Base-by-base conservation (phyloP, 441 rosid genomes). In the Sinapis alba region DNA sequence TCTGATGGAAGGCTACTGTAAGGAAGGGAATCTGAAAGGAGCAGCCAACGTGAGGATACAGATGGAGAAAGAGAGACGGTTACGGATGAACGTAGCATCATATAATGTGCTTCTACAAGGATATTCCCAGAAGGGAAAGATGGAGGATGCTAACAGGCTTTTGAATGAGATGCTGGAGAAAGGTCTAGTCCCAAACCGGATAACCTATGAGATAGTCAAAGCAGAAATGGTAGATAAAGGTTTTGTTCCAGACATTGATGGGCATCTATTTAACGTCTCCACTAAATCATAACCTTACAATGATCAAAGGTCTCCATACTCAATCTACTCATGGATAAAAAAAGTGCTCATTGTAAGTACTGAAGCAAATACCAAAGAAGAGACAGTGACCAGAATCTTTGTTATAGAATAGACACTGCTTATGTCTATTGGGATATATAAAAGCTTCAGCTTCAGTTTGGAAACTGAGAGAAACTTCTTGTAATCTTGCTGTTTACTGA, bases 121-220 rank as follows among this genome's bases (percentile, higher is more conserved):
- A 27, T 85, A 81, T 51, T 88, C 89, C 43, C 82, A 71, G 78
- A 81, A 87, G 77, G 90, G 94, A 5, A 89, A 84, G 73, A 69
- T 93, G 69, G 88, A 89, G 82, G 84, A 86, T 59, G 96, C 94
- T 72, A 90, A 90, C 78, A 71, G 63, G 73, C 86, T 92, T 72
- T 87, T 94, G 72, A 90, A 92, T 84, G 96, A 93, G 86, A 84
- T 93, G 93, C 74, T 94, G 82, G 95, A 94, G 88, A 88, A 83
- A 80, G 97, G 97, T 81, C 51, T 92, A 74, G 69, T 88, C 54
- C 97, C 93, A 2, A 92, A 92, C 79, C 57, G 76, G 63, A 75
- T 72, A 53, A 92, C 97, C 7, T 94, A 86, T 64, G 86, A 88
- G 72, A 86, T 87, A 69, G 81, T 93, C 69, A 87, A 47, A 78